Evolutionary conservation across 352 stramenopile genomes (phyloP), one percentile per base, ranked within the genome.

Genomic region (Phytophthora chlamydospora): DNA sequence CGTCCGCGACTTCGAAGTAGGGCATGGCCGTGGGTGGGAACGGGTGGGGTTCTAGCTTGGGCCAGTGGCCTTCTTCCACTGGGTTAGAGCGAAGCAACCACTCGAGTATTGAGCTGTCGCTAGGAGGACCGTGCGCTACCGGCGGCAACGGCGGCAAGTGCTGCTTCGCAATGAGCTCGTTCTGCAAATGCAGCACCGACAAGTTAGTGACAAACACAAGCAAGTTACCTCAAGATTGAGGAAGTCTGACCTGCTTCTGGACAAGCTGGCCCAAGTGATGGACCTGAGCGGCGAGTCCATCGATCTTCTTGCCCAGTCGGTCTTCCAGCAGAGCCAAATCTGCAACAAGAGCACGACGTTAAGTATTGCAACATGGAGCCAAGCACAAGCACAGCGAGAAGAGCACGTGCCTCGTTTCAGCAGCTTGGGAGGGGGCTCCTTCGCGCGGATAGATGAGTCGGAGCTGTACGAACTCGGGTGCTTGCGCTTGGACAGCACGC

Each of bases 401-500:
- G 1, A 21, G 12, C 12, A 54, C 62, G 6, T 54, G 89, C 83
- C 83, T 78, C 74, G 65, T 58, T 88, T 90, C 21, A 83, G 35
- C 47, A 89, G 47, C 53, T 92, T 92, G 9, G 82, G 49, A 14
- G 77, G 69, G 6, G 83, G 71, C 33, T 90, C 80, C 53, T 83
- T 85, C 2, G 41, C 45, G 14, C 76, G 75, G 14, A 66, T 63
- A 9, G 76, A 71, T 29, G 72, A 71, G 40, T 89, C 80, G 0
- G 75, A 79, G 41, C 46, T 66, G 58, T 71, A 75, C 31, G 69
- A 59, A 32, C 41, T 79, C 19, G 83, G 83, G 33, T 91, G 80
- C 62, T 95, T 95, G 45, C 86, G 79, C 69, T 95, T 95, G 9
- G 86, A 95, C 12, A 95, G 60, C 11, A 95, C 86, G 58, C 85